Evolutionary conservation across 352 stramenopile genomes (phyloP).

Genomic region (Phytophthora pluvialis): DNA sequence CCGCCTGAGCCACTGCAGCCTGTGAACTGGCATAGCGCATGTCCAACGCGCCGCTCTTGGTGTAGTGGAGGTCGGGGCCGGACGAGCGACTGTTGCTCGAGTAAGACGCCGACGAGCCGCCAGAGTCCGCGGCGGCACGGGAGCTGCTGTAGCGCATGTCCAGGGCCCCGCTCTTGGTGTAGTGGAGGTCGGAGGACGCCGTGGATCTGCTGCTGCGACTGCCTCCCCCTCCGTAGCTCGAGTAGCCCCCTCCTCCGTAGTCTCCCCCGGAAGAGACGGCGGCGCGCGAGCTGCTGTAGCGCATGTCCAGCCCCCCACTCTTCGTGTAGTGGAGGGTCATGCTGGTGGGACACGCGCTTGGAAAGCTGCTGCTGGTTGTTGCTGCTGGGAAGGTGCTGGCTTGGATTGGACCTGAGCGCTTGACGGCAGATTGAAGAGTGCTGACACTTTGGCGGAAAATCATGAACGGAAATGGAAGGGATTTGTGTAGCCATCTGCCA

Average conservation of each 20-base stretch:
- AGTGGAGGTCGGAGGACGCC: conserved; percentile 17
- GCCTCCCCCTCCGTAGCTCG: conserved; percentile 7
- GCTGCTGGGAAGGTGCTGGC: no score
- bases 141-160: conserved; percentile 40
- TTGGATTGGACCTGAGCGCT: conserved; percentile 1
- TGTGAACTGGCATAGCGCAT: conserved; percentile 35
- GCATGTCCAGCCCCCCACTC: conserved; percentile 34
- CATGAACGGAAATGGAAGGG: conserved; percentile 15
- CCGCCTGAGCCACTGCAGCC: conserved; percentile 11
- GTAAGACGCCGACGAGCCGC: background rate
- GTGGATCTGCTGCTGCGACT: conserved; percentile 5
- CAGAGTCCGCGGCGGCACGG: background rate
- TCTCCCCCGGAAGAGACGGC: conserved; percentile 9
- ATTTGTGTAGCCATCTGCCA: conserved; percentile 24
- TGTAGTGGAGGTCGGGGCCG: conserved; percentile 29
- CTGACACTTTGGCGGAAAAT: background rate
- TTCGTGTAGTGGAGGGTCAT: conserved; percentile 38
- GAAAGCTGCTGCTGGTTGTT: no score
- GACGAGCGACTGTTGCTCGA: conserved; percentile 15
- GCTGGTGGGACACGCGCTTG: no score
- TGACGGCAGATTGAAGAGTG: conserved; percentile 10
- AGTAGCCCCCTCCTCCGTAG: background rate
- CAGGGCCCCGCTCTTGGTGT: conserved; percentile 30
- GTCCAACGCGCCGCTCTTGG: conserved; percentile 28
- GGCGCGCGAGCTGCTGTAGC: conserved; percentile 29